Conservation (phyloP, 208 protist species). For the Crithidia acanthocephali region DNA sequence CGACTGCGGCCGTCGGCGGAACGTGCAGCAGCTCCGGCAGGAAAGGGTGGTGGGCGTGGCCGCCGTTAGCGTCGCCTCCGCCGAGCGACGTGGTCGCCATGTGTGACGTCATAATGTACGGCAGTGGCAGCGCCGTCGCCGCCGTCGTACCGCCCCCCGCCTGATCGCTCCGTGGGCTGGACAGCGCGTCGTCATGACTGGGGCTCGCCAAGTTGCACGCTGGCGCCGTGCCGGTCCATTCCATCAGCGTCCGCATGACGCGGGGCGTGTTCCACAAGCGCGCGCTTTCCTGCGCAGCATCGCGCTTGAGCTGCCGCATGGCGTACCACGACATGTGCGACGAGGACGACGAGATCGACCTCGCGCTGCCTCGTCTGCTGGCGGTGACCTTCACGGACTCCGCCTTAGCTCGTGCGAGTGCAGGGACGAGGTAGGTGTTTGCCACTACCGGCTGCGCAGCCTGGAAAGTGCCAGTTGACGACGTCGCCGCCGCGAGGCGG, state of each 20-base stretch:
- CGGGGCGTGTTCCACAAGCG: conserved; percentile 62
- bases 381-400: background rate
- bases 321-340: conserved; percentile 48
- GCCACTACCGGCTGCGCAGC: conserved; percentile 12
- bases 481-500: background rate
- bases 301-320: conserved; percentile 40
- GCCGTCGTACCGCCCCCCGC: background rate
- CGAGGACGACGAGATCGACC: background rate
- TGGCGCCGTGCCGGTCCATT: conserved; percentile 49
- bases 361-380: background rate
- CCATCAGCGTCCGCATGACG: conserved; percentile 84
- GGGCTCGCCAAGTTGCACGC: background rate
- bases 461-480: background rate
- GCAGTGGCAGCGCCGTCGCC: conserved; percentile 11
- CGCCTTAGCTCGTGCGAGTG: conserved; percentile 9
- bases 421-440: conserved; percentile 26
- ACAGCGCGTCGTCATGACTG: background rate
- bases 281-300: conserved; percentile 43
- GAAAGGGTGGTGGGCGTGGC: background rate
- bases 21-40: conserved; percentile 20
- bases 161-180: background rate
- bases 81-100: background rate
- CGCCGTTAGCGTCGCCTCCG: background rate
- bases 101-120: conserved; percentile 19
- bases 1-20: conserved; percentile 23